Conservation (phyloP, 371 early-diverging fungal species). For the Rhizomucor miehei region DNA sequence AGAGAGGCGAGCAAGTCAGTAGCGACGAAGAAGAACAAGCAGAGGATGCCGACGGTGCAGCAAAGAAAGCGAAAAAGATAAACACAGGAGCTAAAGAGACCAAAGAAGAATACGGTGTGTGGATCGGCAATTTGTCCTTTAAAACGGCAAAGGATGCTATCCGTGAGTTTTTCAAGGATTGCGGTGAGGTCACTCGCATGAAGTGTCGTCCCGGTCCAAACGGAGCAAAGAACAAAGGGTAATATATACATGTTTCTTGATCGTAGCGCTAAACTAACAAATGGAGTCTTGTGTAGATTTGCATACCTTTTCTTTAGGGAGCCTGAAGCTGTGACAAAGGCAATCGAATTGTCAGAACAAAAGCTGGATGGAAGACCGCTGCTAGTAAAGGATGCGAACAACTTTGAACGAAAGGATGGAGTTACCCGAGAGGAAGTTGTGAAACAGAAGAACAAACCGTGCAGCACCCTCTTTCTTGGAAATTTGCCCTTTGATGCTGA, state of each 20-base stretch:
- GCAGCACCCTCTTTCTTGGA: conserved; percentile 78
- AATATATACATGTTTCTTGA: conserved; percentile 24
- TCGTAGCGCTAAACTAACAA: too few species aligned
- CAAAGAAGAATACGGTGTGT: conserved; percentile 56
- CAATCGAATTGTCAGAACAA: conserved; percentile 59
- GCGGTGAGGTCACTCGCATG: conserved; percentile 61
- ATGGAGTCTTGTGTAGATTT: not conserved
- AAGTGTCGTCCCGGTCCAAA: conserved; percentile 49
- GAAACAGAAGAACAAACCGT: conserved; percentile 58
- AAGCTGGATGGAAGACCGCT: conserved; percentile 59
- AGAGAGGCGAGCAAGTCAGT: conserved; percentile 41
- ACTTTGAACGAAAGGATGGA: conserved; percentile 54
- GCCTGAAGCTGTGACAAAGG: conserved; percentile 47
- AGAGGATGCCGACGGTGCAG: conserved; percentile 15
- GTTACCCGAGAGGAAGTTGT: conserved; percentile 38
- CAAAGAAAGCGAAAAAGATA: conserved; percentile 23
- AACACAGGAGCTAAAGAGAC: conserved; percentile 11
- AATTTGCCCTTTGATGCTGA: conserved; percentile 76
- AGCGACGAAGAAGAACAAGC: conserved; percentile 32
- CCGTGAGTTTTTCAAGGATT: conserved; percentile 53
- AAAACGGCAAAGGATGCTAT: conserved; percentile 52
- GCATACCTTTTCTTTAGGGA: conserved; percentile 70
- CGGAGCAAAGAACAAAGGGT: conserved; percentile 48
- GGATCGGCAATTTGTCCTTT: conserved; percentile 75
- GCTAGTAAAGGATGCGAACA: conserved; percentile 64